Evolutionary conservation across 441 rosid genomes (phyloP), one percentile per base, ranked within the genome.

Genomic region (Aleurites moluccanus): DNA sequence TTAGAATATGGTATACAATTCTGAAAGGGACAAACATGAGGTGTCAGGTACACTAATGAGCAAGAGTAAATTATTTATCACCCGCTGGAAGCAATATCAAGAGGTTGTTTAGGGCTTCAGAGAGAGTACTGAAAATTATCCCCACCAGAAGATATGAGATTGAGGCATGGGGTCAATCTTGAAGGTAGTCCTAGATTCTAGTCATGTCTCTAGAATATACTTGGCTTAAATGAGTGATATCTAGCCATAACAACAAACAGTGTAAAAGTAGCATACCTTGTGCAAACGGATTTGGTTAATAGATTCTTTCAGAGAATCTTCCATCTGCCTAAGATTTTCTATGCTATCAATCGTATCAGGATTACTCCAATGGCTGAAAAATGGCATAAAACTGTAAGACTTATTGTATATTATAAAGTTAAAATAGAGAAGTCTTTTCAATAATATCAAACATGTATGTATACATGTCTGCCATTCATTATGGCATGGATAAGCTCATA

Each of bases 271-370:
- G 10, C 76, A 72, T 64, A 91, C 98, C 92, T 90, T 89, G 60
- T 88, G 91, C 55, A 80, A 50, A 65, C 62, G 85, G 70, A 91
- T 76, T 72, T 80, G 81, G 64, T 83, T 87, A 73, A 94, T 78
- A 25, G 95, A 92, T 73, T 88, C 86, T 69, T 87, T 84, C 33
- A 92, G 86, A 11, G 91, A 90, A 63, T 89, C 89, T 82, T 94
- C 98, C 93, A 94, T 88, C 82, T 86, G 88, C 72, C 77, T 69
- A 70, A 91, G 90, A 79, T 88, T 90, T 69, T 87, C 92, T 21
- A 87, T 67, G 80, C 77, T 89, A 73, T 92, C 91, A 82, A 94
- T 79, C 77, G 87, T 87, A 73, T 89, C 90, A 10, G 88, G 91
- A 82, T 86, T 88, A 70, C 79, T 84, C 97, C 93, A 92, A 78